Conservation (phyloP, 148 eudicot genomes). For the Dysphania ambrosioides region DNA sequence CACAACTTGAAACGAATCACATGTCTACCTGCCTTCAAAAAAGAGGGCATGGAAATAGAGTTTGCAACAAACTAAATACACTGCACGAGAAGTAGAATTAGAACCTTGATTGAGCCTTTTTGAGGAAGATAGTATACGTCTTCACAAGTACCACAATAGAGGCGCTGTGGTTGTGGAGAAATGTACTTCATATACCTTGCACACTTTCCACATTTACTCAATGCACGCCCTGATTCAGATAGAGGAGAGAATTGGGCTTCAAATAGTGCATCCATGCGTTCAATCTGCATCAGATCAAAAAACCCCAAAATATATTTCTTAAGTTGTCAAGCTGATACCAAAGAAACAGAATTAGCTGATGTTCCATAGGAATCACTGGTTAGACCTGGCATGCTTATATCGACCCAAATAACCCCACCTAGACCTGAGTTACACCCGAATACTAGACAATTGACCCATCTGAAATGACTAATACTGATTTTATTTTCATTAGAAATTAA, state of each 20-base stretch:
- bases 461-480: neutral
- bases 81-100: neutral
- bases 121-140: slow-evolving; percentile 94
- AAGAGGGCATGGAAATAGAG: neutral
- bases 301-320: neutral
- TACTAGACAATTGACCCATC: neutral
- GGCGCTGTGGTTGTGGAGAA: slow-evolving; percentile 66
- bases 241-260: slow-evolving; percentile 98
- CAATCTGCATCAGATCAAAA: slow-evolving; percentile 56
- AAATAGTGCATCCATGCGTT: slow-evolving; percentile 88
- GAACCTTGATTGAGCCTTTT: slow-evolving; percentile 80
- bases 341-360: neutral
- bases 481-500: neutral
- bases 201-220: slow-evolving; percentile 94
- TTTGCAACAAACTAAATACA: neutral
- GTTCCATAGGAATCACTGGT: neutral
- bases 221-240: slow-evolving; percentile 76
- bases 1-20: neutral
- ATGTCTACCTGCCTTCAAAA: neutral
- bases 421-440: neutral
- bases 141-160: slow-evolving; percentile 81
- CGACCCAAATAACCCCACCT: neutral
- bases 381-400: neutral
- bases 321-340: neutral
- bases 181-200: slow-evolving; percentile 88